Conservation (phyloP, 352 stramenopile species). For the Globisporangium paroecandrum region DNA sequence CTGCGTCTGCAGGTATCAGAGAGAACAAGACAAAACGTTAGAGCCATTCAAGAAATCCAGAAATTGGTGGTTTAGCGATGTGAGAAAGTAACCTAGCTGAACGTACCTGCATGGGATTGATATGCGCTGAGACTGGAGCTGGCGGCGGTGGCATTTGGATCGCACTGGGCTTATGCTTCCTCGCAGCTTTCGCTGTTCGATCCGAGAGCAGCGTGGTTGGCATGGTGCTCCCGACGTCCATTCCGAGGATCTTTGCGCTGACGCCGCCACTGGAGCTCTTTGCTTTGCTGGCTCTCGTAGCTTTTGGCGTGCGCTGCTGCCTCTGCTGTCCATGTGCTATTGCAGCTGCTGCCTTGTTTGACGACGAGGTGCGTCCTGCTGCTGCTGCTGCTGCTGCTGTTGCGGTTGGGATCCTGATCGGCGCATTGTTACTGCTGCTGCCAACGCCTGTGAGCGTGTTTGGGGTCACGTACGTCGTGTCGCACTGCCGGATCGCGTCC, state of each 20-base stretch:
- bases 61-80: not conserved
- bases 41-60: not conserved
- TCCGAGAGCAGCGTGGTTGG: constrained; percentile 17
- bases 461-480: constrained; percentile 49
- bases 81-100: not conserved
- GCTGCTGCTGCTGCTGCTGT: not conserved
- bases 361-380: not conserved
- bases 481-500: constrained; percentile 65
- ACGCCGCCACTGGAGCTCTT: not conserved
- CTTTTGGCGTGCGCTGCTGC: not conserved
- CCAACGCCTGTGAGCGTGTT: constrained; percentile 12
- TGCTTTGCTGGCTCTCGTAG: not conserved
- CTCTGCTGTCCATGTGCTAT: not conserved
- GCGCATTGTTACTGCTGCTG: not conserved
- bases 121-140: constrained; percentile 29
- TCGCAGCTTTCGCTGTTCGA: not conserved
- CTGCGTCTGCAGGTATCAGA: constrained; percentile 27
- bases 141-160: constrained; percentile 36
- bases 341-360: not conserved
- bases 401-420: constrained; percentile 12
- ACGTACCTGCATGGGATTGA: constrained; percentile 53
- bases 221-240: not conserved
- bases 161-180: constrained; percentile 26
- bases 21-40: not conserved
- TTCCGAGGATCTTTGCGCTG: constrained; percentile 20